Evolutionary conservation across 2,329 filamentous ascomycete genomes (phyloP), one percentile per base, ranked within the genome.

Genomic region (Septoria linicola): DNA sequence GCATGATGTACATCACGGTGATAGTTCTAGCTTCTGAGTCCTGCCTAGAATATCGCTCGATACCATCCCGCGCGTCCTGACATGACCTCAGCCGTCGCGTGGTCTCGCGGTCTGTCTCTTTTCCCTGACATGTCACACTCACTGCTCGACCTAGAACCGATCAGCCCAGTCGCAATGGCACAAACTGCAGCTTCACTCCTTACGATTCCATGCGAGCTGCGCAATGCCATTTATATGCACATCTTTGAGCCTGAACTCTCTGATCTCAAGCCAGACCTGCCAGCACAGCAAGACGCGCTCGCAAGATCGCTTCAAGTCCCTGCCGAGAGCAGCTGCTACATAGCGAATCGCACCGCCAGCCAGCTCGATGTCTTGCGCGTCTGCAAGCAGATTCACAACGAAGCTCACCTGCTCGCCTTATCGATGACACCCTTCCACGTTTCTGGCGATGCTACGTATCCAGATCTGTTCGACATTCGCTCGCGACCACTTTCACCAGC

Each of bases 381-480:
- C 20, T 64, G 61, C 52, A 50, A 45, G 19, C 61, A 64, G 41
- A 61, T 65, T 53, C 59, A 64, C 55, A 21, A 44, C 21, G 66
- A 68, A 62, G 61, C 64, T 14, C 52, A 60, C 21, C 60, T 68
- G 8, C 59, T 69, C 36, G 66, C 66, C 37, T 57, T 69, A 17
- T 60, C 56, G 31, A 53, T 53, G 13, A 63, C 63, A 0, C 53
- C 61, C 8, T 69, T 69, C 54, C 57, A 62, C 51, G 34, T 70
- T 25, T 41, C 49, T 19, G 63, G 61, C 30, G 45, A 58, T 27
- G 49, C 43, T 37, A 52, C 58, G 16, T 58, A 59, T 27, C 67
- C 68, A 2, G 57, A 63, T 8, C 21, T 51, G 42, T 69, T 70
- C 58, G 52, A 57, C 32, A 39, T 55, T 11, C 63, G 57, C 19